Conservation (phyloP, 306 rosid species). For the Cajanus cajan region DNA sequence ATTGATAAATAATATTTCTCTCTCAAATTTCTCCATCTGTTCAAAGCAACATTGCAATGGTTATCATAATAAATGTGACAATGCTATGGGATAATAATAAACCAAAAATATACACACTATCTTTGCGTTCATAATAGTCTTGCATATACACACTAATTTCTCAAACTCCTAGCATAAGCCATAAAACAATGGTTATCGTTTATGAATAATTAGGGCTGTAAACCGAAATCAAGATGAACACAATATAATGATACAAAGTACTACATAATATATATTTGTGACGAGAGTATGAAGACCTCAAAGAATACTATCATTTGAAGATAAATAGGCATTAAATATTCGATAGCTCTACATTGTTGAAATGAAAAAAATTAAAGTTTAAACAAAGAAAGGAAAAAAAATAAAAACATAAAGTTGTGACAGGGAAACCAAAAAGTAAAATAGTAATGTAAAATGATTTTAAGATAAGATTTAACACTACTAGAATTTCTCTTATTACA, state of each 20-base stretch:
- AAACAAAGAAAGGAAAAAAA: not conserved
- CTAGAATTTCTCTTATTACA: too few species aligned
- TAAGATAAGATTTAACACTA: too few species aligned
- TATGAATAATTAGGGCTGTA: not conserved
- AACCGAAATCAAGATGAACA: constrained; percentile 14
- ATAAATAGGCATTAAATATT: not conserved
- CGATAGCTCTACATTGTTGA: not conserved
- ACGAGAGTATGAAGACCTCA: not conserved
- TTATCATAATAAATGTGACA: not conserved
- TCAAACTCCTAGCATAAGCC: constrained; percentile 6
- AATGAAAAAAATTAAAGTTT: not conserved
- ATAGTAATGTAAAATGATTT: not conserved
- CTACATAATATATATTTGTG: not conserved
- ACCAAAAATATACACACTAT: not conserved
- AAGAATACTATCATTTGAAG: not conserved
- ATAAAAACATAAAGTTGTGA: not conserved
- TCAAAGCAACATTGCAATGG: constrained; percentile 22
- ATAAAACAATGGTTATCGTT: not conserved
- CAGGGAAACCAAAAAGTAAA: not conserved
- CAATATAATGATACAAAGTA: not conserved
- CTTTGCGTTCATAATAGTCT: not conserved
- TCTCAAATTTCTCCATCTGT: constrained; percentile 97
- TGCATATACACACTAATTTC: not conserved
- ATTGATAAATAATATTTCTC: too few species aligned
- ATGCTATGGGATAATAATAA: not conserved